These are phyloP conservation scores for Trichophyton rubrum DNA, from an alignment of 2,329 filamentous ascomycete species.

Conservation along the genomic window DNA sequence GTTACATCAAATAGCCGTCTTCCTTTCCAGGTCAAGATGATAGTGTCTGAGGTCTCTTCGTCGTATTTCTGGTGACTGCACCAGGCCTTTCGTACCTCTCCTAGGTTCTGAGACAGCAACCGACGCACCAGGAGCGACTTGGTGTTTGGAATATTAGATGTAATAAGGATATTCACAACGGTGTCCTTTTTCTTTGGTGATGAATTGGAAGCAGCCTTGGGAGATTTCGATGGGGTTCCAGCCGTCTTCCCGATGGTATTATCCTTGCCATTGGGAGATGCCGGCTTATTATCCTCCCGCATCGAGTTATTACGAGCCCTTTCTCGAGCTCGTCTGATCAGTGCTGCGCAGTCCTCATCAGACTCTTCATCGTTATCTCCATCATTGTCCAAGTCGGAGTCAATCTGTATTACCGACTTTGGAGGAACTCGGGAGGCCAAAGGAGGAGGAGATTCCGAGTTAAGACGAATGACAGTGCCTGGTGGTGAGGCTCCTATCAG, in stretches of 20 bases:
- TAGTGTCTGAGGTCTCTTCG: conserved; percentile 36
- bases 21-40: conserved; percentile 71
- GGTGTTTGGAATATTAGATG: conserved; percentile 51
- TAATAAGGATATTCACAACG: conserved; percentile 53
- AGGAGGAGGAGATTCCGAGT: conserved; percentile 1
- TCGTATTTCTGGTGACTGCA: conserved; percentile 47
- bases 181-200: conserved; percentile 30
- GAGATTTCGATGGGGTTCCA: neutral
- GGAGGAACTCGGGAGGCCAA: neutral
- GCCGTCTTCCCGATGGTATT: neutral
- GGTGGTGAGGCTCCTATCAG: neutral
- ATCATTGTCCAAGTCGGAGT: conserved; percentile 1
- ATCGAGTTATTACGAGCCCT: conserved; percentile 16
- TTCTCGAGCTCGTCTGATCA: conserved; percentile 32
- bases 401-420: neutral
- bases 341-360: conserved; percentile 33
- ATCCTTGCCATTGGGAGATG: neutral
- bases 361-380: conserved; percentile 15
- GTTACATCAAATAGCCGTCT: conserved; percentile 63
- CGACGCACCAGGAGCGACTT: conserved; percentile 51
- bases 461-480: neutral
- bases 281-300: neutral
- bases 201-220: neutral
- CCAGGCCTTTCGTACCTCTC: conserved; percentile 58
- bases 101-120: conserved; percentile 54